These are phyloP conservation scores for Eucalyptus sideroxylon DNA, from an alignment of 345 rosid genomes.

Conservation along the genomic window DNA sequence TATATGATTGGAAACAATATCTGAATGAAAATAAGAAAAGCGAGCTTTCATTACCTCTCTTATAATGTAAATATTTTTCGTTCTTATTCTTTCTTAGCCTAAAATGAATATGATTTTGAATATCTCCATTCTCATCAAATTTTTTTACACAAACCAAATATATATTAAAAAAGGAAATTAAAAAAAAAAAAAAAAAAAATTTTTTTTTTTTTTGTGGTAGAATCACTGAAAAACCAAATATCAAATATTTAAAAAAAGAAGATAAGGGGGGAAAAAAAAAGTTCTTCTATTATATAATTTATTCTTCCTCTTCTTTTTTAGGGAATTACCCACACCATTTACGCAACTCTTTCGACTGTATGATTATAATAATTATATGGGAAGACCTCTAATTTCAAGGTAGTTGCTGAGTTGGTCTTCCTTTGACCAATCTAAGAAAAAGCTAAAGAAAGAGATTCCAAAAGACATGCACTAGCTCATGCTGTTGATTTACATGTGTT, in stretches of 20 bases:
- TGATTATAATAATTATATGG: too few species aligned
- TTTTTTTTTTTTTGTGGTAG: too few species aligned
- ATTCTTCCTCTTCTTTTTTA: too few species aligned
- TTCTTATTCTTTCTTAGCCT: background rate
- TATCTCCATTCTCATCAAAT: background rate
- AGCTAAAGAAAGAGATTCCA: too few species aligned
- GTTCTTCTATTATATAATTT: too few species aligned
- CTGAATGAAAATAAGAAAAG: background rate
- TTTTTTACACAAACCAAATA: background rate
- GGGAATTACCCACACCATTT: background rate
- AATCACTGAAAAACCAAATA: background rate
- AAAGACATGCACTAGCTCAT: background rate
- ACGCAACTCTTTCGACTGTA: background rate
- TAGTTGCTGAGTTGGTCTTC: too few species aligned
- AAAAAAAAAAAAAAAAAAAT: background rate
- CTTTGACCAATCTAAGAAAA: too few species aligned
- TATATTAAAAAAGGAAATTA: background rate
- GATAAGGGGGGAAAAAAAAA: too few species aligned
- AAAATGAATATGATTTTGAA: background rate
- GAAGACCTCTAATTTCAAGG: too few species aligned
- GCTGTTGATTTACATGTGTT: background rate
- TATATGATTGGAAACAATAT: background rate
- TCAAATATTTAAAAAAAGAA: too few species aligned
- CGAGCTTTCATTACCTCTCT: background rate
- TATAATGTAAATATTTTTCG: background rate